phyloP scores from a whole-genome alignment of 2,329 filamentous ascomycete species.

The Fusarium staphyleae region DNA sequence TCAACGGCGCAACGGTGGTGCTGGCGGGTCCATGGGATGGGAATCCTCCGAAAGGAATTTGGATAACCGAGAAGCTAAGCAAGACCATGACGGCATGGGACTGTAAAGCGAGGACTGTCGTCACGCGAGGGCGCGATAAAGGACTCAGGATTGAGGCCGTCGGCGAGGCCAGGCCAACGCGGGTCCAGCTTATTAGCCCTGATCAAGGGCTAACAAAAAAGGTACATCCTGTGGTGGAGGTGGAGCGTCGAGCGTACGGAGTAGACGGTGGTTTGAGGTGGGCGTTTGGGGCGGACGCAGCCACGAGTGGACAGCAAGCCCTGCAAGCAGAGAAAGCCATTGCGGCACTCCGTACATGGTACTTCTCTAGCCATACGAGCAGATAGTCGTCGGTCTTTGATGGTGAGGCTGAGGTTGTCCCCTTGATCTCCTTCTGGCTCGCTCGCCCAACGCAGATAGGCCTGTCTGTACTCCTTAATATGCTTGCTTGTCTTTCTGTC shows the following conservation, averaged over 20 bases:
- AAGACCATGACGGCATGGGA: constrained; percentile 34
- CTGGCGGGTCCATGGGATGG: constrained; percentile 30
- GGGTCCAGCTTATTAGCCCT: constrained; percentile 33
- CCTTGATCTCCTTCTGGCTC: constrained; percentile 8
- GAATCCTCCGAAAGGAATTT: constrained; percentile 35
- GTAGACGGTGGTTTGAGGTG: constrained; percentile 41
- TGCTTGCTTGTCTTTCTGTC: constrained; percentile 2
- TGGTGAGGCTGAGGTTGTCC: constrained; percentile 41
- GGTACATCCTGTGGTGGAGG: constrained; percentile 33
- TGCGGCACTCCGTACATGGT: constrained; percentile 31
- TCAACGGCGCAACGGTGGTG: constrained; percentile 30
- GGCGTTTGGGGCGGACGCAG: constrained; percentile 42
- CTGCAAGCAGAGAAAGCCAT: constrained; percentile 26
- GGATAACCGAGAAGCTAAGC: constrained; percentile 19
- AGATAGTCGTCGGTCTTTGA: no score
- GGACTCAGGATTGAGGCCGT: constrained; percentile 43
- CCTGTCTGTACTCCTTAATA: no score
- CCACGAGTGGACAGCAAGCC: constrained; percentile 36
- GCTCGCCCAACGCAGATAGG: constrained; percentile 6
- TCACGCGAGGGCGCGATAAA: constrained; percentile 29
- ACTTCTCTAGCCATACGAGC: constrained; percentile 5
- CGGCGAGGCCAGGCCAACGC: constrained; percentile 33
- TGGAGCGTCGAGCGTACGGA: constrained; percentile 36
- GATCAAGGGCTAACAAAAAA: constrained; percentile 23
- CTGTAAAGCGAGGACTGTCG: constrained; percentile 18